Evolutionary conservation across 352 stramenopile genomes (phyloP).

Genomic region (Phytophthora citricola): DNA sequence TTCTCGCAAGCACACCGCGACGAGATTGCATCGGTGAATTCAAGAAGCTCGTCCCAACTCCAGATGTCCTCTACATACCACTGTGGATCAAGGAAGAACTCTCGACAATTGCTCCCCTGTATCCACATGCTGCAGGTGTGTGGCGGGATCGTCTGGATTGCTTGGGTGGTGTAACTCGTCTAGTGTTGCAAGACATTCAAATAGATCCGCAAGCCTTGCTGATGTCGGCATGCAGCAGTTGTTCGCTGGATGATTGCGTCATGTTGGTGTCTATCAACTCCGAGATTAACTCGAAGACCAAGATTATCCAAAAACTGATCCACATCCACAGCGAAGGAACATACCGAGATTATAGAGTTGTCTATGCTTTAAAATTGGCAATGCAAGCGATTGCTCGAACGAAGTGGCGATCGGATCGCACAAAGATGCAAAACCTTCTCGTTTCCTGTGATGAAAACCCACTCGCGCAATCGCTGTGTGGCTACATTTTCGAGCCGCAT

Average conservation of each 20-base stretch:
- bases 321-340: constrained; percentile 43
- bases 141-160: constrained; percentile 11
- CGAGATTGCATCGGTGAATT: not conserved
- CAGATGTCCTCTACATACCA: not conserved
- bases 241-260: constrained; percentile 40
- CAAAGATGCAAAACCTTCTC: not conserved
- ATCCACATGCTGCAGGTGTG: not conserved
- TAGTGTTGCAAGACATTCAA: constrained; percentile 37
- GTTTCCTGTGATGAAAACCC: constrained; percentile 34
- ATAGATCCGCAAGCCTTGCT: constrained; percentile 27
- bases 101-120: not conserved
- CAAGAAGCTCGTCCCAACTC: not conserved
- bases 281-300: constrained; percentile 18
- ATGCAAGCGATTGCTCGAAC: constrained; percentile 34
- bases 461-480: constrained; percentile 38
- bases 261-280: constrained; percentile 37
- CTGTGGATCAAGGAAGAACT: not conserved
- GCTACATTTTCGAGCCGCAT: constrained; percentile 49
- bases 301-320: constrained; percentile 28
- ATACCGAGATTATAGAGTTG: constrained; percentile 24
- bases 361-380: constrained; percentile 18
- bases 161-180: constrained; percentile 37
- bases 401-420: not conserved
- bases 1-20: not conserved
- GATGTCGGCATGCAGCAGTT: constrained; percentile 21